phyloP scores from a whole-genome alignment of 2,329 filamentous ascomycete genomes.

The Arthroderma sp. region DNA sequence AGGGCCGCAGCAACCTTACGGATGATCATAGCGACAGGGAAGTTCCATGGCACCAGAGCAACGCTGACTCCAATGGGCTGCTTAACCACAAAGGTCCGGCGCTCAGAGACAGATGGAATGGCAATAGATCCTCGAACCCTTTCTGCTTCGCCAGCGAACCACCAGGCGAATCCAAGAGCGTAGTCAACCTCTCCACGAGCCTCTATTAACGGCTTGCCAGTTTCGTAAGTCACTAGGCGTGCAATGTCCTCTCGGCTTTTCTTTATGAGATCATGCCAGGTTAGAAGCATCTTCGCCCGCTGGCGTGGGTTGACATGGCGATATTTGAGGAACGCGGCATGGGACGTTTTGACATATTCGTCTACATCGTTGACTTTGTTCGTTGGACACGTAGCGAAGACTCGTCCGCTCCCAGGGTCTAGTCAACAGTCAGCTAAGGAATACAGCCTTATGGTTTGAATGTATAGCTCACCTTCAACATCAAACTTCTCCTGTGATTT shows the following conservation, averaged over 20 bases:
- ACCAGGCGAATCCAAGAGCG: slow-evolving; percentile 63
- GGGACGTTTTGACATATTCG: slow-evolving; percentile 43
- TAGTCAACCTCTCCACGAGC: slow-evolving; percentile 59
- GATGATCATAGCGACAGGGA: slow-evolving; percentile 59
- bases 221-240: slow-evolving; percentile 76
- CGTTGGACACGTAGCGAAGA: slow-evolving; percentile 40
- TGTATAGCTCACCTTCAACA: slow-evolving; percentile 26
- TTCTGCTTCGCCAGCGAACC: slow-evolving; percentile 69
- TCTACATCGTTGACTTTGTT: slow-evolving; percentile 46
- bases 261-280: slow-evolving; percentile 52
- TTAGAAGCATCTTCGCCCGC: slow-evolving; percentile 48
- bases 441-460: too few species aligned
- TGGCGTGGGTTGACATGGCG: slow-evolving; percentile 47
- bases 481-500: slow-evolving; percentile 38
- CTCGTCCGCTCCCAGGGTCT: slow-evolving; percentile 40
- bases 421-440: background rate
- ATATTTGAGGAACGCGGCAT: slow-evolving; percentile 48
- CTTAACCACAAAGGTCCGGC: slow-evolving; percentile 64
- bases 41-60: slow-evolving; percentile 82
- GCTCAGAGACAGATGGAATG: slow-evolving; percentile 52
- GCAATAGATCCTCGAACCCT: slow-evolving; percentile 63
- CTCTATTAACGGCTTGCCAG: slow-evolving; percentile 69
- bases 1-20: slow-evolving; percentile 23
- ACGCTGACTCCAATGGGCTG: slow-evolving; percentile 76
- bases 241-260: slow-evolving; percentile 58